phyloP scores from a whole-genome alignment of 2,329 filamentous ascomycete genomes.

The Rutstroemia sydowiana region DNA sequence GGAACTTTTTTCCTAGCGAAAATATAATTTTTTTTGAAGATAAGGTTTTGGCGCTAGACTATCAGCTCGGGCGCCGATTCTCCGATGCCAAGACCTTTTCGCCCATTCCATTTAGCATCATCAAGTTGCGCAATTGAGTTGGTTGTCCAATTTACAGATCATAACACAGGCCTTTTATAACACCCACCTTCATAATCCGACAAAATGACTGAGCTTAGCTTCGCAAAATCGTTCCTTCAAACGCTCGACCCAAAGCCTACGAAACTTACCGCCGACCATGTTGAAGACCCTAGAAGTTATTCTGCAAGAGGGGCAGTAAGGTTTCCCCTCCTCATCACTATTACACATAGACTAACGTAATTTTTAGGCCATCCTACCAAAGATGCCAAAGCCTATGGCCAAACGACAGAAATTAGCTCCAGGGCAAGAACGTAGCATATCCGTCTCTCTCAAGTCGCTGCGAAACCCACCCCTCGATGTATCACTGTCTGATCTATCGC shows the following conservation, averaged over 20 bases:
- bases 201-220: conserved; percentile 74
- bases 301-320: conserved; percentile 70
- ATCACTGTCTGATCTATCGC: conserved; percentile 53
- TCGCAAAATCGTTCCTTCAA: conserved; percentile 76
- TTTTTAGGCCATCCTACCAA: conserved; percentile 62
- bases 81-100: conserved; percentile 15
- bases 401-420: conserved; percentile 39
- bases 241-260: conserved; percentile 69
- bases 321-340: conserved; percentile 10
- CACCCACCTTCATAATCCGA: background rate
- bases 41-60: conserved; percentile 19
- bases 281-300: conserved; percentile 76
- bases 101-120: background rate
- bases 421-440: conserved; percentile 45
- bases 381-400: conserved; percentile 51
- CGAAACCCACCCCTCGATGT: conserved; percentile 68
- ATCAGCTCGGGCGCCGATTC: conserved; percentile 9
- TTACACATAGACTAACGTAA: conserved; percentile 7
- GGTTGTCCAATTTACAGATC: background rate
- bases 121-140: background rate
- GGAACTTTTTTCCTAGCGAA: conserved; percentile 18
- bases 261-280: conserved; percentile 83
- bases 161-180: background rate
- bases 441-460: conserved; percentile 64
- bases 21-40: conserved; percentile 17